Evolutionary conservation across 441 rosid genomes (phyloP).

Genomic region (Gossypium davidsonii): DNA sequence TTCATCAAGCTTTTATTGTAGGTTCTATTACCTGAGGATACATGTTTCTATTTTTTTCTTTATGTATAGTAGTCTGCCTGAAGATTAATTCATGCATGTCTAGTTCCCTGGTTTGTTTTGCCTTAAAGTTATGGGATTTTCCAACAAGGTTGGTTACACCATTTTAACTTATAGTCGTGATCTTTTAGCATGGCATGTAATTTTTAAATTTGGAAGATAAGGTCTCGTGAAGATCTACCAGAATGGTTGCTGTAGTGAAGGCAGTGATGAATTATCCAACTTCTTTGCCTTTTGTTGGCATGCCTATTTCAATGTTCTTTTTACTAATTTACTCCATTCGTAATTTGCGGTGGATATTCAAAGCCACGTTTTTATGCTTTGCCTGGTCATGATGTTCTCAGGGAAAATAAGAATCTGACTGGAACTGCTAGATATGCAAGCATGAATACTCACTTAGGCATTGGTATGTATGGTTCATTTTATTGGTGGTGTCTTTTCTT

Average conservation of each 20-base stretch:
- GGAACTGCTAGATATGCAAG: constrained; percentile 99
- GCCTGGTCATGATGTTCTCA: constrained; percentile 32
- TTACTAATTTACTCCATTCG: neutral
- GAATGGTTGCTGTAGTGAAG: neutral
- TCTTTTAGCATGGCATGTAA: neutral
- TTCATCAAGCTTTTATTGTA: neutral
- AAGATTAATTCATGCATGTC: neutral
- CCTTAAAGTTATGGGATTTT: neutral
- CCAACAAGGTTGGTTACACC: neutral
- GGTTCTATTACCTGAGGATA: neutral
- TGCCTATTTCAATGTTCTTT: neutral
- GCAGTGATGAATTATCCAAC: neutral
- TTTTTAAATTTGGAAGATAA: neutral
- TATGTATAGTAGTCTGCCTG: neutral
- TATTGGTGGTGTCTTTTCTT: neutral
- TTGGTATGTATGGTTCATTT: constrained; percentile 39
- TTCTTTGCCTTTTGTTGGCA: neutral
- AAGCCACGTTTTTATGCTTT: neutral
- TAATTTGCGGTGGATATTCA: neutral
- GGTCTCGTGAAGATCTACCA: neutral
- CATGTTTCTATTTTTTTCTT: neutral
- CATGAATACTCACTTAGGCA: constrained; percentile 96
- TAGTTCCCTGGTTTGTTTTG: neutral
- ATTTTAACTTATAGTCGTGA: neutral
- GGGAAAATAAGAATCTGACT: constrained; percentile 93